These are phyloP conservation scores for Kodamaea restingae DNA, from an alignment of 805 yeast species.

Conservation along the genomic window DNA sequence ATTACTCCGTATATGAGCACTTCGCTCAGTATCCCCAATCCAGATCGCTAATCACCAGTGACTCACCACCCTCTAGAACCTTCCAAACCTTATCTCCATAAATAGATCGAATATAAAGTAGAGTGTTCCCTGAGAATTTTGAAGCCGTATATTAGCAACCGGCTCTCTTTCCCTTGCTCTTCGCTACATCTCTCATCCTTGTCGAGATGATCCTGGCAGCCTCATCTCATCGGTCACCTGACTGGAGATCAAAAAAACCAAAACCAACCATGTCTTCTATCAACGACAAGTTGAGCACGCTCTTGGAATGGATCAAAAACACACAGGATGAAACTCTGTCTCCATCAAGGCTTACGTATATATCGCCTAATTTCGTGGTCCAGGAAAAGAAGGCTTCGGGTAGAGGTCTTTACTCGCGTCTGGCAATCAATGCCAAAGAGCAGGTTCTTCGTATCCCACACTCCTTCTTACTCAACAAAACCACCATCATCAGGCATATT, in stretches of 20 bases:
- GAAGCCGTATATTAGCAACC: too few species aligned
- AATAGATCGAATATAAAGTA: too few species aligned
- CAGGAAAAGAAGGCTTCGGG: slow-evolving; percentile 47
- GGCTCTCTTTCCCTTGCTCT: too few species aligned
- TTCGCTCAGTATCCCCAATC: too few species aligned
- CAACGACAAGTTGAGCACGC: slow-evolving; percentile 5
- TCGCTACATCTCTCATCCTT: too few species aligned
- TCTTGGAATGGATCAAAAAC: slow-evolving; percentile 29
- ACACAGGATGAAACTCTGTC: slow-evolving; percentile 18
- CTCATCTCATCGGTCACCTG: not conserved
- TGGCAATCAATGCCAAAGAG: slow-evolving; percentile 37
- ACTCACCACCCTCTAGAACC: too few species aligned
- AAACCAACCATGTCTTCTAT: slow-evolving; percentile 2
- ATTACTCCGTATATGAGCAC: too few species aligned
- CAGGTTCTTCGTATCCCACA: slow-evolving; percentile 55
- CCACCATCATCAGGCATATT: slow-evolving; percentile 43
- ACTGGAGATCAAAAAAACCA: not conserved
- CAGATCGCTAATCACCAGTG: too few species aligned
- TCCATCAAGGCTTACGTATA: slow-evolving; percentile 21
- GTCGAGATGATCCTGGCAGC: not conserved
- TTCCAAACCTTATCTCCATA: too few species aligned
- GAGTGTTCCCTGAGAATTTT: too few species aligned
- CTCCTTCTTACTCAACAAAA: slow-evolving; percentile 53
- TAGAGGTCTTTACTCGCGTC: slow-evolving; percentile 53
- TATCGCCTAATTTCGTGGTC: slow-evolving; percentile 42